phyloP scores from a whole-genome alignment of 805 yeast genomes.

The Candida insectalens region DNA sequence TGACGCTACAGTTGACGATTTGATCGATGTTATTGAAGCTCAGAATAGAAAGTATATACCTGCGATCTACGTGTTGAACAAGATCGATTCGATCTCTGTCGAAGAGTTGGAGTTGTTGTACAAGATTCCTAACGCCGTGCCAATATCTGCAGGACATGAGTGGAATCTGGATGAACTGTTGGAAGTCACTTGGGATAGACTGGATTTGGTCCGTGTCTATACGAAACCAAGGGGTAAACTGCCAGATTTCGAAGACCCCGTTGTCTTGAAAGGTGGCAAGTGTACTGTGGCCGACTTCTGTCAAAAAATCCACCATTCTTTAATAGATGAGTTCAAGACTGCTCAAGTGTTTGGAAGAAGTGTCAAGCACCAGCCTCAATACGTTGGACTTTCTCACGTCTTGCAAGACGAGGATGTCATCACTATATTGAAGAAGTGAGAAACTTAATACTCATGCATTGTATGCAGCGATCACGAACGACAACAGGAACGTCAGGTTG shows the following conservation, averaged over 20 bases:
- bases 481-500: constrained; percentile 42
- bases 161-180: constrained; percentile 96
- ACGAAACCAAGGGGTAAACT: constrained; percentile 92
- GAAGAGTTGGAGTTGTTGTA: constrained; percentile 87
- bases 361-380: constrained; percentile 97
- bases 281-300: constrained; percentile 93
- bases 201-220: constrained; percentile 87
- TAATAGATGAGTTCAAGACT: constrained; percentile 86
- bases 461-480: constrained; percentile 49
- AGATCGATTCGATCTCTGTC: constrained; percentile 88
- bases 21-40: constrained; percentile 89
- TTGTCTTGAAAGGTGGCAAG: constrained; percentile 74
- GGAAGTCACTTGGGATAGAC: constrained; percentile 91
- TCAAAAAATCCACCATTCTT: constrained; percentile 88
- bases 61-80: constrained; percentile 88
- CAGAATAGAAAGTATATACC: constrained; percentile 90
- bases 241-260: constrained; percentile 94
- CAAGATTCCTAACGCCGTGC: constrained; percentile 94
- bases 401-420: constrained; percentile 96
- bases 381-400: constrained; percentile 77
- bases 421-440: constrained; percentile 70
- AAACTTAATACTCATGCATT: neutral
- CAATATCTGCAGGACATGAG: constrained; percentile 90
- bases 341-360: constrained; percentile 91
- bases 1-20: constrained; percentile 95